Evolutionary conservation across 148 eudicot species (phyloP).

Genomic region (Spergularia bocconei): DNA sequence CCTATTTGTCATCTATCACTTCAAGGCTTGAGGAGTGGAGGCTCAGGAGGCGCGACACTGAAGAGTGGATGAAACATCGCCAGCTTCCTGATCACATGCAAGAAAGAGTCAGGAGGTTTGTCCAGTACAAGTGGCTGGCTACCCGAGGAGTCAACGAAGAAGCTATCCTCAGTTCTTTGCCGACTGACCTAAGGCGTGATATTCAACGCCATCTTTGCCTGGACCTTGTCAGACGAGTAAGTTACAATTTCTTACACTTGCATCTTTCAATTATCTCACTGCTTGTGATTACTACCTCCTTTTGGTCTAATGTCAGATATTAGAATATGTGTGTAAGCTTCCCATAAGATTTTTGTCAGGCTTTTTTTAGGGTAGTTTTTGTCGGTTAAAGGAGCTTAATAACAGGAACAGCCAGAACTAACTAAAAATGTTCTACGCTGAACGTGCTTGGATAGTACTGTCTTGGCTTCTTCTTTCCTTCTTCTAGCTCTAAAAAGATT

Average conservation of each 20-base stretch:
- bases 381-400: too few species aligned
- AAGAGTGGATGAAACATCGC: conserved; percentile 93
- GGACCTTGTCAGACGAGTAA: conserved; percentile 83
- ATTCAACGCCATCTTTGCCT: conserved; percentile 80
- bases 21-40: conserved; percentile 96
- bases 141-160: conserved; percentile 88
- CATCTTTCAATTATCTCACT: neutral
- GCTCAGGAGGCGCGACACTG: conserved; percentile 76
- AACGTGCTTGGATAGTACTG: too few species aligned
- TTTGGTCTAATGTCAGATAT: too few species aligned
- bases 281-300: too few species aligned
- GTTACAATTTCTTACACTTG: conserved; percentile 9
- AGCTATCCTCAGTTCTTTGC: conserved; percentile 56
- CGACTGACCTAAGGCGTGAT: conserved; percentile 75
- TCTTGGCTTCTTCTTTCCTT: too few species aligned
- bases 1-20: conserved; percentile 78
- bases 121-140: conserved; percentile 86
- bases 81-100: conserved; percentile 66
- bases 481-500: too few species aligned
- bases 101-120: conserved; percentile 61
- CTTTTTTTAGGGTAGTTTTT: too few species aligned
- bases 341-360: too few species aligned
- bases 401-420: too few species aligned
- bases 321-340: too few species aligned
- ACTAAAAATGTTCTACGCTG: too few species aligned